Evolutionary conservation across 305 asterid genomes (phyloP), one percentile per base, ranked within the genome.

Genomic region (Solanum hybrid): DNA sequence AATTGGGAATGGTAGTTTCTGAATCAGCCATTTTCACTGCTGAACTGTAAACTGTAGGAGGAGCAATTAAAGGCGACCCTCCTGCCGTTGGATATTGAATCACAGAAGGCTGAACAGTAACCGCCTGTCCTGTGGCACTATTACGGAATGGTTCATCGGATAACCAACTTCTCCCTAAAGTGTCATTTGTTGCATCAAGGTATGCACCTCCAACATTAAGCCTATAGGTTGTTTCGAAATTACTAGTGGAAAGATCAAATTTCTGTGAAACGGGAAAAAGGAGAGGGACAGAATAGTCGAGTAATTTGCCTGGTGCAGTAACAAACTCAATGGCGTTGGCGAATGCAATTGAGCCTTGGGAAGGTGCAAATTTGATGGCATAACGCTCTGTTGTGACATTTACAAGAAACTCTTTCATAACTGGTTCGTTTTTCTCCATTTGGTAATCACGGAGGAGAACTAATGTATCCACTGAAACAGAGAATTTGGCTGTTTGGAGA

Each of bases 51-150:
- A 98, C 98, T 34, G 81, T 7, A 1, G 97, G 98, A 39, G 99
- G 99, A 7, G 98, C 99, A 20, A 96, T 95, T 90, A 96, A 91
- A 68, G 99, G 97, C 4, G 99, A 98, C 37, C 93, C 96, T 1
- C 98, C 98, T 4, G 36, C 38, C 2, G 75, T 45, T 0, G 98
- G 99, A 89, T 98, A 97, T 0, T 93, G 88, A 20, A 98, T 93
- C 34, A 92, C 94, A 29, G 88, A 94, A 0, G 99, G 95, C 9
- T 91, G 91, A 7, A 95, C 95, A 6, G 96, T 89, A 10, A 87
- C 95, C 17, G n/a, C 84, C 12, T 79, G 70, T 20, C 96, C 98
- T 86, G 92, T 91, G 24, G 89, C 92, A 14, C 89, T 90, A 68
- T 95, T 95, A 22, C 97, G 95, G 91, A 92, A 95, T 2, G 92